Evolutionary conservation across 2,329 filamentous ascomycete species (phyloP), one percentile per base, ranked within the genome.

Genomic region (Colletotrichum agaves): DNA sequence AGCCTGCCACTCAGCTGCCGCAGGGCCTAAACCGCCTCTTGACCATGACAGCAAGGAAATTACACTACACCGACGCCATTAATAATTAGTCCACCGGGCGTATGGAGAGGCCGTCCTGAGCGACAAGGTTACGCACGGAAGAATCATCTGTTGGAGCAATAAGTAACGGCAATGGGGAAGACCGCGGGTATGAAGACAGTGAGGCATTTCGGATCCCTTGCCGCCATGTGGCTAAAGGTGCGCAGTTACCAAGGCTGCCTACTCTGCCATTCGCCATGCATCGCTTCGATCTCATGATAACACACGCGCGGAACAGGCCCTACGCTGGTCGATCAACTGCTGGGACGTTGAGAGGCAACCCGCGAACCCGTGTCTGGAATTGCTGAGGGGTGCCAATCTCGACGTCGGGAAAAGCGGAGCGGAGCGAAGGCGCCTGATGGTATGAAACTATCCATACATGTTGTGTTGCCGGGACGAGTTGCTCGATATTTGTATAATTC

Each of bases 371-470:
- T 55, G 64, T 49, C 33, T 67, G 61, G 61, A 61, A 59, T 64
- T 63, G 64, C 41, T 31, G n/a, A 44, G 33, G 52, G 52, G 50
- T 31, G 37, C 57, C 43, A 59, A 68, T 68, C 65, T 64, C 17
- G 33, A 64, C 43, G 33, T 55, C 47, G 61, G 53, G 21, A 53
- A 59, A 64, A 37, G 49, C 52, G 60, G 64, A 35, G 61, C 58
- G 37, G 47, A 35, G 61, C 58, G 37, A 37, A 50, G 43, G n/a
- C 35, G 19, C 41, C 33, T 65, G 53, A 53, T 53, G 65, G 46
- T 64, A 64, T 68, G 61, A 68, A 23, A 43, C 53, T 60, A 60
- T 43, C 65, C 65, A 68, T 53, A 49, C 7, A 53, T 33, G 55
- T 33, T 37, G 53, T 65, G 65, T 68, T 65, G 61, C 46, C 55